phyloP scores from a whole-genome alignment of 257 asterid species.

The Cruciata laevipes region DNA sequence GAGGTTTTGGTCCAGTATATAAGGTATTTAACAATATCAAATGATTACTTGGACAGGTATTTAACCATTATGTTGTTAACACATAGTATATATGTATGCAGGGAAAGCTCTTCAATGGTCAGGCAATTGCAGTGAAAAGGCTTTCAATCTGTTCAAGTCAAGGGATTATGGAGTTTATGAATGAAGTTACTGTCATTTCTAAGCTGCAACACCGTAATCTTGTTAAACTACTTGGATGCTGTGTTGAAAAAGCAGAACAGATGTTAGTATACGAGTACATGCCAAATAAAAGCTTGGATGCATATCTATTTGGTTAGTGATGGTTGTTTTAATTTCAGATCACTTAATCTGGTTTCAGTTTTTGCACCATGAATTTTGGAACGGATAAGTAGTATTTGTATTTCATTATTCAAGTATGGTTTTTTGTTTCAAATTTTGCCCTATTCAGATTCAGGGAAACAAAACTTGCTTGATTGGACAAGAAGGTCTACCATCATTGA shows the following conservation, averaged over 20 bases:
- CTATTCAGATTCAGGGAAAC: background rate
- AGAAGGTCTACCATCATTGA: background rate
- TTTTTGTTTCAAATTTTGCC: background rate
- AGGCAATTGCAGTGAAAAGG: constrained; percentile 20
- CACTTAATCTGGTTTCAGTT: background rate
- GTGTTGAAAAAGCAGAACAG: constrained; percentile 35
- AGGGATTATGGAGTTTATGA: constrained; percentile 21
- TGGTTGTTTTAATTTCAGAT: constrained; percentile 5
- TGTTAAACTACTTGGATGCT: constrained; percentile 46
- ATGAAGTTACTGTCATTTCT: constrained; percentile 44
- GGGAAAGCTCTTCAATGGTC: constrained; percentile 13
- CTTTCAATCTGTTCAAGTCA: constrained; percentile 37
- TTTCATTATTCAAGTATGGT: background rate
- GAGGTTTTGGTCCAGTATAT: constrained; percentile 66
- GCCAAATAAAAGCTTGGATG: constrained; percentile 37
- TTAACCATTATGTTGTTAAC: background rate
- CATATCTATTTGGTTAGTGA: constrained; percentile 19
- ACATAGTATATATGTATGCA: background rate
- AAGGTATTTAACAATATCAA: constrained; percentile 30
- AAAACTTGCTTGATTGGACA: background rate
- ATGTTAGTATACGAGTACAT: constrained; percentile 60
- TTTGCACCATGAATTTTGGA: background rate
- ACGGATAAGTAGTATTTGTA: background rate
- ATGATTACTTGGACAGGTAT: background rate
- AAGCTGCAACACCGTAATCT: constrained; percentile 50